Evolutionary conservation across 495 filamentous ascomycete species (phyloP).

Genomic region (Lophium mytilinum): DNA sequence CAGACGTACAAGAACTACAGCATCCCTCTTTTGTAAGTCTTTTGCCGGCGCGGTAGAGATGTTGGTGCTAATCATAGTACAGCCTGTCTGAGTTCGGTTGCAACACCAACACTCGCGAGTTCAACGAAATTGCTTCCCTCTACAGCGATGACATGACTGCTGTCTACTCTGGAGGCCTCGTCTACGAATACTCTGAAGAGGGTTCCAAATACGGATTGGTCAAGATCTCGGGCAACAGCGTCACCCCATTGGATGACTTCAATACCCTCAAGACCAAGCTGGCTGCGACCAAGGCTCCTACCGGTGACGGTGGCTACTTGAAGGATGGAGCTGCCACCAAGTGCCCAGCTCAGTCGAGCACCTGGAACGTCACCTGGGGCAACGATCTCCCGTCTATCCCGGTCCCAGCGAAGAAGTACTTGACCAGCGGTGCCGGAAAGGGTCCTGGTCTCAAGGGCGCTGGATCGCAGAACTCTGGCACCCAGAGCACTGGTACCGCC

Average conservation of each 20-base stretch:
- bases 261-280: constrained; percentile 58
- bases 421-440: constrained; percentile 64
- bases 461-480: constrained; percentile 64
- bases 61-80: constrained; percentile 11
- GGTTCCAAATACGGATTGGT: constrained; percentile 70
- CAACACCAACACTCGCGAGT: constrained; percentile 69
- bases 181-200: constrained; percentile 91
- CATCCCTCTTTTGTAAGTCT: constrained; percentile 69
- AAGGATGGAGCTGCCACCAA: constrained; percentile 50
- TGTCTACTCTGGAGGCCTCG: constrained; percentile 92
- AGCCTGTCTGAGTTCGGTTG: constrained; percentile 90
- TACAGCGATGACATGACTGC: constrained; percentile 78
- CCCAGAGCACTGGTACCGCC: constrained; percentile 52
- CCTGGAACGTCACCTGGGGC: constrained; percentile 63
- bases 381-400: constrained; percentile 72
- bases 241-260: constrained; percentile 57
- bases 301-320: constrained; percentile 71
- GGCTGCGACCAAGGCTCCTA: constrained; percentile 52
- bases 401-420: constrained; percentile 53
- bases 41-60: no score
- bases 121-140: constrained; percentile 69
- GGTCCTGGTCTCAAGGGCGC: constrained; percentile 62
- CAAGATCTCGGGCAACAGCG: constrained; percentile 47
- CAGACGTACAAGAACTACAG: constrained; percentile 84
- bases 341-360: constrained; percentile 61